Base-by-base conservation (phyloP, 2,329 filamentous ascomycete genomes). In the Ambrosiella cleistominuta region DNA sequence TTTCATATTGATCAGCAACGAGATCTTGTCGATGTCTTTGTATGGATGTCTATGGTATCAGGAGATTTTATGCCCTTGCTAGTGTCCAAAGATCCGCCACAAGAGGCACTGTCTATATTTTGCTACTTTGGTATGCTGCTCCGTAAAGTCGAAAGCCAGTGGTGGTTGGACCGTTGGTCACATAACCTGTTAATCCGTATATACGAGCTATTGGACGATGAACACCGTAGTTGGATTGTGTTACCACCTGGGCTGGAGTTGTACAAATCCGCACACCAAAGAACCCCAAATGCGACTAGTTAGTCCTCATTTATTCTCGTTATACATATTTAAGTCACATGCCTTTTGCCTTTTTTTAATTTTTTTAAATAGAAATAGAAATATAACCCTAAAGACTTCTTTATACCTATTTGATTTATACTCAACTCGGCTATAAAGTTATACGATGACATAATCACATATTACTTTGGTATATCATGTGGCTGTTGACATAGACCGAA, bases 141-240 rank as follows among this genome's bases (percentile, higher is more conserved):
- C 4, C 63, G 69, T 50, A 68, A 66, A 56, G 52, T 66, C 11
- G 64, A 65, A 55, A 62, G 62, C 38, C 62, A 70, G 57, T 70
- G 69, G 69, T 72, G 69, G 68, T 63, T 70, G 27, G 64, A 69
- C 54, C 69, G 70, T 0, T 70, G 69, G 66, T 64, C 65, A 1
- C 62, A 62, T 15, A 66, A 70, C 60, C 61, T 72, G 7, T 65
- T 72, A 19, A 55, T 61, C 15, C 62, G 64, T 56, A 65, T 68
- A 6, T 71, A 65, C 62, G 61, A 62, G 44, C 49, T 67, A 47
- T 62, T 72, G n/a, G 69, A 71, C 54, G 65, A 66, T 15, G 68
- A 71, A 47, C 67, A 71, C 62, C 62, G 67, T 35, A 58, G 66
- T 13, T 72, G 70, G 70, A 63, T 66, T 49, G 63, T 65, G 45